Percentiles rank a stretch among this genome's conserved stretches.
Evolutionary conservation across 2,329 filamentous ascomycete genomes (phyloP).

Genomic region (Pseudogymnoascus sp.): DNA sequence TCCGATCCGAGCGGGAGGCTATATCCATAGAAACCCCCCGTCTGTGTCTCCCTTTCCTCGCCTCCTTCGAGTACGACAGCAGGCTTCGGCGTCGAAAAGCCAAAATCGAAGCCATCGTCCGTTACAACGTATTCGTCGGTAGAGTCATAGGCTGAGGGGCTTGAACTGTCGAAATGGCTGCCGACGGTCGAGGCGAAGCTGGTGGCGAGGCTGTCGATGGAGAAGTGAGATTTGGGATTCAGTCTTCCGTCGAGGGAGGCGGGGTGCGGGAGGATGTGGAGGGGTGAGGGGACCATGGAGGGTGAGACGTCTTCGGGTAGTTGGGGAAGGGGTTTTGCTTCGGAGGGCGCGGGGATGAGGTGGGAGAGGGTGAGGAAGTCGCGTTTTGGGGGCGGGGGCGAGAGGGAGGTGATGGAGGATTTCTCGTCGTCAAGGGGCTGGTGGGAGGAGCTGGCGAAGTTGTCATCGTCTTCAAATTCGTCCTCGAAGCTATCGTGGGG

Average conservation of each 20-base stretch:
- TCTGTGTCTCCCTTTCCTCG: not conserved
- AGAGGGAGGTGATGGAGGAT: slow-evolving; percentile 19
- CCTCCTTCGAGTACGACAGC: not conserved
- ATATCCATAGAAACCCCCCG: not conserved
- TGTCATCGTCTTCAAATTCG: slow-evolving; percentile 47
- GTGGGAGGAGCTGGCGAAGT: slow-evolving; percentile 42
- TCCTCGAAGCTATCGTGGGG: slow-evolving; percentile 42
- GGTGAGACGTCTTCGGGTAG: slow-evolving; percentile 16
- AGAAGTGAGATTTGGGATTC: slow-evolving; percentile 21
- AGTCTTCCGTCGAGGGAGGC: slow-evolving; percentile 12
- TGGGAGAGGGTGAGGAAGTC: not conserved
- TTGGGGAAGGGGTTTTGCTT: slow-evolving; percentile 23
- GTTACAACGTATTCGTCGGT: slow-evolving; percentile 11
- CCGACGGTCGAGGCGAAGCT: slow-evolving; percentile 20
- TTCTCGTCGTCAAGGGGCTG: slow-evolving; percentile 16
- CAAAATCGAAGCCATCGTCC: slow-evolving; percentile 20
- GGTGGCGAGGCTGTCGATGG: slow-evolving; percentile 23
- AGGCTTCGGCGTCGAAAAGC: not conserved
- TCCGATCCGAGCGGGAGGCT: not conserved
- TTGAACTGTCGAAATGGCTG: slow-evolving; percentile 18
- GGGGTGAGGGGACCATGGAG: slow-evolving; percentile 13
- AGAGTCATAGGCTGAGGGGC: slow-evolving; percentile 15
- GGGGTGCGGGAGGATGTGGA: slow-evolving; percentile 10
- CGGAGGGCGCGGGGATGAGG: slow-evolving; percentile 11
- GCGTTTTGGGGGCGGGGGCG: slow-evolving; percentile 19